A percentile compares a stretch with the other conserved stretches of the same genome.
phyloP scores from a whole-genome alignment of 208 protist species.

The Acanthamoeba lenticulata region DNA sequence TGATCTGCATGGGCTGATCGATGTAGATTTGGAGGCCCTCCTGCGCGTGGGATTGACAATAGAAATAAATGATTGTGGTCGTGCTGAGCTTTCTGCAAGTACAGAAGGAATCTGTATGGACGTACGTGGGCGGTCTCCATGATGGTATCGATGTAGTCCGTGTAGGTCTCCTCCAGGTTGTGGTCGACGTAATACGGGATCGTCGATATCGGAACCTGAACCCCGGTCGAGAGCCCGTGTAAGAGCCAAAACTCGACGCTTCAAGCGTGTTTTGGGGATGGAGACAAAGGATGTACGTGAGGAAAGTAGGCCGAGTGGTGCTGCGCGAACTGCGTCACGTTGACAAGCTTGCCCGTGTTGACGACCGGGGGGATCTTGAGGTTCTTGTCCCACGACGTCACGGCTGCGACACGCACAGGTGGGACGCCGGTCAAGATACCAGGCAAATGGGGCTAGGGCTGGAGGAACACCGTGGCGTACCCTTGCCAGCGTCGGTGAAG shows the following conservation, averaged over 20 bases:
- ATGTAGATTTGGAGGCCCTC: constrained; percentile 42
- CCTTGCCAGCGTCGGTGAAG: constrained; percentile 69
- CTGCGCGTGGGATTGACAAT: not conserved
- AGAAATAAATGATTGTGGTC: not conserved
- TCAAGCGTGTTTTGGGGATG: too few species aligned
- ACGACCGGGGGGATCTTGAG: constrained; percentile 53
- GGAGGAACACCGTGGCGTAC: too few species aligned
- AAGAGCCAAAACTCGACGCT: too few species aligned
- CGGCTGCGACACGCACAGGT: not conserved
- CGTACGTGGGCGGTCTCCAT: constrained; percentile 36
- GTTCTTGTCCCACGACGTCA: not conserved
- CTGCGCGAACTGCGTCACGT: not conserved
- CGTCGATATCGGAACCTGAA: not conserved
- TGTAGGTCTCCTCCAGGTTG: constrained; percentile 40
- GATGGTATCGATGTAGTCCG: constrained; percentile 64
- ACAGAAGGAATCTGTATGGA: not conserved
- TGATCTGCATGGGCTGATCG: constrained; percentile 18
- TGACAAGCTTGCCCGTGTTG: constrained; percentile 31
- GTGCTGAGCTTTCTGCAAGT: not conserved
- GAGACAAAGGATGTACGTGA: not conserved
- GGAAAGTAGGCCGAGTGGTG: not conserved
- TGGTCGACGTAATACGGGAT: not conserved
- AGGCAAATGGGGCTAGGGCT: too few species aligned
- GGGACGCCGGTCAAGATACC: too few species aligned
- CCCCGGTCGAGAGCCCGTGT: too few species aligned